Percentiles rank a stretch among this genome's conserved stretches.
These are phyloP conservation scores for Chalaropsis thielavioides DNA, from an alignment of 2,329 filamentous ascomycete genomes.

Conservation along the genomic window DNA sequence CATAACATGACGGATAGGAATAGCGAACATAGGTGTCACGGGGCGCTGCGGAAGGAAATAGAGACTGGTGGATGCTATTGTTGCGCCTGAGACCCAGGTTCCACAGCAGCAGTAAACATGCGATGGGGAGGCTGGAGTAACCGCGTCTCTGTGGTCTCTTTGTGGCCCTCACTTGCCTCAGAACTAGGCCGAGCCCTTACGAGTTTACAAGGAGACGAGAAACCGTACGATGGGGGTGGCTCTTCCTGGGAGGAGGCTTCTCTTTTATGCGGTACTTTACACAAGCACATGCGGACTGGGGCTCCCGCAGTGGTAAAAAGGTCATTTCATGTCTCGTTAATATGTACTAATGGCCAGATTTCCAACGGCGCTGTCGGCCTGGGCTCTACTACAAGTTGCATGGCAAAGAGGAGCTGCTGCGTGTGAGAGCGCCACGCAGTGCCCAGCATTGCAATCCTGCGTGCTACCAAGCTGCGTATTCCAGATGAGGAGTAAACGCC, in stretches of 20 bases:
- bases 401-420: neutral
- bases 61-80: neutral
- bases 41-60: neutral
- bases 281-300: neutral
- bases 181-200: neutral
- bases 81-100: neutral
- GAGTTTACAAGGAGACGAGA: neutral
- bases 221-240: neutral
- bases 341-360: neutral
- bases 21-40: neutral
- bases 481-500: too few relatives aligned
- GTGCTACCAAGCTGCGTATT: neutral
- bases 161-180: neutral
- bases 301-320: neutral
- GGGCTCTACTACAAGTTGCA: neutral
- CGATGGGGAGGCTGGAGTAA: neutral
- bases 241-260: neutral
- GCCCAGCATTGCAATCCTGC: neutral
- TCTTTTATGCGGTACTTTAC: neutral
- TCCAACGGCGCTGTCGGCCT: neutral
- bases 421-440: neutral
- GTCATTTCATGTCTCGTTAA: neutral
- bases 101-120: neutral
- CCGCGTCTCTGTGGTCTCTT: neutral
- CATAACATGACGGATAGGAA: too few relatives aligned